Evolutionary conservation across 1,284 basidiomycete genomes (phyloP), one percentile per base, ranked within the genome.

Genomic region (Pseudozyma pruni): DNA sequence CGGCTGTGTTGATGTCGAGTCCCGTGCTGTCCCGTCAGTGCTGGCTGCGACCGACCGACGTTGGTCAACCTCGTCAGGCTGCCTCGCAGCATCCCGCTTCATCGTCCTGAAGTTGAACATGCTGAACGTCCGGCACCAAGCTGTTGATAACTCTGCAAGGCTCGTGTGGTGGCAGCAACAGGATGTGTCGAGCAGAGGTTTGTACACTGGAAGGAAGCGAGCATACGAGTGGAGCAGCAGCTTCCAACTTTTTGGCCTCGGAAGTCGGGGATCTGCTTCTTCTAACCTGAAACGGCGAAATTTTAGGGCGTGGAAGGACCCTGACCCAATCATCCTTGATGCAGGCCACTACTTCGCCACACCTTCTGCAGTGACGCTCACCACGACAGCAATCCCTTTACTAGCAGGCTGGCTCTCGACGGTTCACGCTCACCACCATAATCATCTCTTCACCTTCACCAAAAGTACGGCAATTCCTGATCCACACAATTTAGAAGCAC

Each of bases 91-190:
- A 19, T 66, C 62, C 51, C 43, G 41, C 46, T 54, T 57, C 47
- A 55, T 42, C 34, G 62, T 59, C 31, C 62, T 52, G 17, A 42
- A 48, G 52, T 55, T 58, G 52, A 52, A 59, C 56, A 66, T 59
- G 27, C 31, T 43, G 11, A 14, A 9, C 20, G 11, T 17, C n/a
- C 16, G 25, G 22, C 4, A 0, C 5, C 19, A 2, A 10, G 3
- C 23, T 3, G 14, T n/a, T n/a, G n/a, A n/a, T n/a, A n/a, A n/a
- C n/a, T 1, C 29, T 32, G n/a, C 14, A 16, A 40, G 1, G 25
- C 38, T 20, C 19, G 33, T 16, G 19, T 8, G 35, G 6, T 22
- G 6, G 35, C 3, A 14, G 47, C 3, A 13, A 0, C 16, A 9
- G 16, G 19, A 3, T 9, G 4, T 13, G 16, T 25, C 22, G 10